A percentile compares a stretch with the other conserved stretches of the same genome.
Evolutionary conservation across 176 grass and related monocot genomes (phyloP).

Genomic region (Bonia amplexicaulis): DNA sequence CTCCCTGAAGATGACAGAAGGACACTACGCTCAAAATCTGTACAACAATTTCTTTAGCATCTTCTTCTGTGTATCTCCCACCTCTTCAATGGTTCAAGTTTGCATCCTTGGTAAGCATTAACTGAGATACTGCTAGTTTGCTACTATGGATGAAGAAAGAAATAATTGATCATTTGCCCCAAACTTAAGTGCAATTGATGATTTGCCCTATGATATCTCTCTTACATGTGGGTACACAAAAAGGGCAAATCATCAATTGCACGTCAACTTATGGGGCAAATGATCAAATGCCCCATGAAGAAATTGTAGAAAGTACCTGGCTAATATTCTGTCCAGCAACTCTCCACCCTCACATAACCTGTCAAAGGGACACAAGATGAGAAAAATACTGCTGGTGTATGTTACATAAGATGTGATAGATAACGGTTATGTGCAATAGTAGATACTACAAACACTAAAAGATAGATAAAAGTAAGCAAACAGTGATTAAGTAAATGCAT

Average conservation of each 20-base stretch:
- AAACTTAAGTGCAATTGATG: too few species aligned
- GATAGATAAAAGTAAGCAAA: neutral
- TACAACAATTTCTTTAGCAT: constrained; percentile 91
- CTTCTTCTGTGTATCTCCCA: constrained; percentile 96
- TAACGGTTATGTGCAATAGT: neutral
- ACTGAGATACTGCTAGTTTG: constrained; percentile 14
- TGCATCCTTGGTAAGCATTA: constrained; percentile 29
- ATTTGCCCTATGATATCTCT: too few species aligned
- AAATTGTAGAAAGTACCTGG: constrained; percentile 55
- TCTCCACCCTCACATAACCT: constrained; percentile 99
- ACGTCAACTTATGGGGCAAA: too few species aligned
- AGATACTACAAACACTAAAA: constrained; percentile 5
- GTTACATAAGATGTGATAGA: constrained; percentile 2
- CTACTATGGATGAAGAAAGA: constrained; percentile 23
- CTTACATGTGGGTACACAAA: too few species aligned
- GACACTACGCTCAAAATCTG: constrained; percentile 92
- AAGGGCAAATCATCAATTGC: too few species aligned
- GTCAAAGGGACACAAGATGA: constrained; percentile 28
- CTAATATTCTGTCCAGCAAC: constrained; percentile 94
- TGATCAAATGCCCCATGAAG: neutral
- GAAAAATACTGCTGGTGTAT: neutral
- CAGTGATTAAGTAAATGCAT: neutral
- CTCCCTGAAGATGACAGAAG: constrained; percentile 99
- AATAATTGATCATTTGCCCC: too few species aligned
- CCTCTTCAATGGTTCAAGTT: constrained; percentile 76